Base-by-base conservation (phyloP, 2,329 filamentous ascomycete genomes). In the Arachnopeziza araneosa region DNA sequence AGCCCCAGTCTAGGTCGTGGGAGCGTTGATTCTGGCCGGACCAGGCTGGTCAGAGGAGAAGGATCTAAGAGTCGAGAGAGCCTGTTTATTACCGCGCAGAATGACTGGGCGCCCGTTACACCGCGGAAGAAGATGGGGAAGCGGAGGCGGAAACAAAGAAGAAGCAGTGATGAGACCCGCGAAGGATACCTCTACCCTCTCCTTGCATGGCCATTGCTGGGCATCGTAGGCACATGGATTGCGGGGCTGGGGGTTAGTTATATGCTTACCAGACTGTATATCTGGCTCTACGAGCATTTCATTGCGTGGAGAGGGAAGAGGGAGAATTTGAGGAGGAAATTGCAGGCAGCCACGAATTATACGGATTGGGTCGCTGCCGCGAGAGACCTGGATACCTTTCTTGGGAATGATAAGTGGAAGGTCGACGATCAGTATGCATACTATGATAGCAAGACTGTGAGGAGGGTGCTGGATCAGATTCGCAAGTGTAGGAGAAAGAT, bases 61-160 rank as follows among this genome's bases (percentile, higher is more conserved):
- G 58, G 56, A 51, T 30, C 60, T 14, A 54, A 66, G 30, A 68
- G 63, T 21, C 55, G 65, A 49, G 61, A 66, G 48, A 68, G 64
- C 50, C 54, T 73, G 26, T 92, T 93, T 72, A 91, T 98, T 69
- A 90, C 91, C 2, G 93, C 95, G 50, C 85, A 96, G 71, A 96
- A 96, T 73, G 95, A 99, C 78, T 99, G 95, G 95, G 87, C 90
- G 19, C 95, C 95, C 0, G 85, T 98, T 14, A 87, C 89, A 67
- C 67, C 78, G 26, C 63, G 67, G 60, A 72, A 73, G 74, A 69
- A 65, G 71, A 74, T 70, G 73, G 68, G 69, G 75, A 63, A 77
- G 74, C 63, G 74, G 75, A 49, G 63, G 44, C 63, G 58, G 52
- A 67, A 61, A 51, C 59, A 63, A 19, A 63, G 63, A 50, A 54